Evolutionary conservation across 1,284 basidiomycete genomes (phyloP), one percentile per base, ranked within the genome.

Genomic region (Apiotrichum laibachii): DNA sequence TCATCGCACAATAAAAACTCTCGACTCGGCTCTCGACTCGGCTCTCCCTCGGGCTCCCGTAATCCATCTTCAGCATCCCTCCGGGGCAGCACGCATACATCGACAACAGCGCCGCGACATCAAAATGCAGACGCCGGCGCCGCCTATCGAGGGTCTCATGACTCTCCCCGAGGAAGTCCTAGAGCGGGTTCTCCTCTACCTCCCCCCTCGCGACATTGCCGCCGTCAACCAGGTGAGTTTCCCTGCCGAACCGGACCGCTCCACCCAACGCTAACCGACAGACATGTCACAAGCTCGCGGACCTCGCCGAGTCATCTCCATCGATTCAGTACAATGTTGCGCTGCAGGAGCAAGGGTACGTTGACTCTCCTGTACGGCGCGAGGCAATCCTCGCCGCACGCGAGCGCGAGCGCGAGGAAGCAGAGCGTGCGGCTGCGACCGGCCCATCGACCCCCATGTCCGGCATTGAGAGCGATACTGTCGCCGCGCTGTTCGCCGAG

Each of bases 121-220:
- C 37, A 19, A n/a, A 13, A 44, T 44, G 43, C 12, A 8, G 40
- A 12, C 40, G 11, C 16, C 35, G 12, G 6, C 35, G 5, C 31
- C 49, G 6, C 35, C 49, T 2, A 2, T 34, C 10, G 49, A 37
- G 10, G 33, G 49, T 31, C 39, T 67, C 37, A 11, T 47, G 13
- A 39, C 44, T 4, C 54, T 75, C 5, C 72, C 72, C 9, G 64
- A 64, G 11, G 72, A 75, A 53, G 64, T 75, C 0, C 35, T 73
- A 22, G 66, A 67, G 45, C 63, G 66, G 49, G 50, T 75, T 11
- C 70, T 61, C 35, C 44, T 67, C 10, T 19, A 42, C 10, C 57
- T 72, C 16, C 37, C 43, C 26, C 52, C 69, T 8, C 48, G 43
- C 12, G 69, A 69, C 13, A 52, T 68, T 10, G 55, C 70, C 8